A percentile compares a stretch with the other conserved stretches of the same genome.
phyloP scores from a whole-genome alignment of 1,284 basidiomycete species.

The Microbotryum saponariae region DNA sequence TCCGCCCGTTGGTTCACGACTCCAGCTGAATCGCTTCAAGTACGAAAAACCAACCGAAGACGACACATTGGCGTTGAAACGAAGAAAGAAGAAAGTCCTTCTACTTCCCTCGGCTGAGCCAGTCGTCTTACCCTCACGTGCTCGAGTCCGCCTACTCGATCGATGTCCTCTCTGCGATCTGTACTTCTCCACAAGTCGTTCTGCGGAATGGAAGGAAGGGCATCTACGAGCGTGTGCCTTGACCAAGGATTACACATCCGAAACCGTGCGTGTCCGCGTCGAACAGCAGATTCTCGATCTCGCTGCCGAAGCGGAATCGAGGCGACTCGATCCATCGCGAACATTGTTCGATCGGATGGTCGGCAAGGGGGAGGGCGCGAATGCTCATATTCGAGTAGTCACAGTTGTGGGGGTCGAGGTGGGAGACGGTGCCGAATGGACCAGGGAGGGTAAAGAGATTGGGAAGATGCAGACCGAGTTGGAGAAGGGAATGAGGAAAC shows the following conservation, averaged over 20 bases:
- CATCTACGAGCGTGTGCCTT: conserved; percentile 62
- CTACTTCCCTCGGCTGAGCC: conserved; percentile 14
- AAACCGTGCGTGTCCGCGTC: conserved; percentile 53
- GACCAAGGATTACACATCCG: conserved; percentile 51
- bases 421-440: conserved; percentile 5
- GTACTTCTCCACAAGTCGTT: no score
- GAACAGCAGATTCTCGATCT: conserved; percentile 45
- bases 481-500: conserved; percentile 2
- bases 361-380: conserved; percentile 9
- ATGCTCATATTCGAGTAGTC: conserved; percentile 1
- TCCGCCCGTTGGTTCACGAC: no score
- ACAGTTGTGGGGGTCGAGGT: background rate
- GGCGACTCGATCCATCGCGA: conserved; percentile 34
- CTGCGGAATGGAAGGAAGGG: conserved; percentile 53
- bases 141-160: conserved; percentile 37
- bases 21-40: no score
- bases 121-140: conserved; percentile 21
- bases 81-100: conserved; percentile 31
- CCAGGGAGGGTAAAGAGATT: conserved; percentile 6
- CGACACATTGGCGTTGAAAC: no score
- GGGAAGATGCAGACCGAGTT: background rate
- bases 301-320: conserved; percentile 34
- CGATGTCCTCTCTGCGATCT: conserved; percentile 58
- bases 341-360: conserved; percentile 53
- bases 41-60: no score